Conservation (phyloP, 257 asterid genomes). For the Solanum chiquidenum region DNA sequence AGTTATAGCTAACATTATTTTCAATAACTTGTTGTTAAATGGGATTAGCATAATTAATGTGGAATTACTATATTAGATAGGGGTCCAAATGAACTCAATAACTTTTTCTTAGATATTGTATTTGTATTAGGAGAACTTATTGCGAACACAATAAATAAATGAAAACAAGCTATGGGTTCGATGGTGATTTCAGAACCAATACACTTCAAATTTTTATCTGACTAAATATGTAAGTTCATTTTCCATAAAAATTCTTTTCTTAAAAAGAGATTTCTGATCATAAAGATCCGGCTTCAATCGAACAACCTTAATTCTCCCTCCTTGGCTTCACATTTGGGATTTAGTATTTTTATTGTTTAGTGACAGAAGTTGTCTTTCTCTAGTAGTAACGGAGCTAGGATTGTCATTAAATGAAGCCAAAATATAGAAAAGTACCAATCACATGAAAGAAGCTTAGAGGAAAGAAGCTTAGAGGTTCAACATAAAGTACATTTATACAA, state of each 20-base stretch:
- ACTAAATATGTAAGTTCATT: neutral
- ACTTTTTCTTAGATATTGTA: neutral
- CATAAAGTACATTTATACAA: neutral
- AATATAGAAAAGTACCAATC: neutral
- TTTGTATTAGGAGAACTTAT: neutral
- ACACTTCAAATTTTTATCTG: neutral
- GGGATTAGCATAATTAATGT: no score
- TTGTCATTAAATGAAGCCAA: neutral
- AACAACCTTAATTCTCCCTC: neutral
- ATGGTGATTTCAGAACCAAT: neutral
- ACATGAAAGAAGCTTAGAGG: neutral
- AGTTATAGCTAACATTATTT: neutral
- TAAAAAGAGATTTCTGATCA: no score
- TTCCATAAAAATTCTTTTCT: neutral
- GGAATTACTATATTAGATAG: neutral
- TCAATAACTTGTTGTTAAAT: neutral
- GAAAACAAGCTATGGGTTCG: neutral
- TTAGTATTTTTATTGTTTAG: neutral
- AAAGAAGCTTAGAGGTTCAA: neutral
- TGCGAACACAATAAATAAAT: neutral
- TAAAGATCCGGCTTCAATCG: neutral
- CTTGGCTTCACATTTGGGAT: neutral
- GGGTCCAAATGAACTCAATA: neutral
- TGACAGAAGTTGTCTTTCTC: neutral
- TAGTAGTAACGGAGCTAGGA: rapidly evolving